Percentiles rank a stretch among this genome's conserved stretches.
Conservation (phyloP, 1,284 basidiomycete genomes). For the Amylostereum chailletii region DNA sequence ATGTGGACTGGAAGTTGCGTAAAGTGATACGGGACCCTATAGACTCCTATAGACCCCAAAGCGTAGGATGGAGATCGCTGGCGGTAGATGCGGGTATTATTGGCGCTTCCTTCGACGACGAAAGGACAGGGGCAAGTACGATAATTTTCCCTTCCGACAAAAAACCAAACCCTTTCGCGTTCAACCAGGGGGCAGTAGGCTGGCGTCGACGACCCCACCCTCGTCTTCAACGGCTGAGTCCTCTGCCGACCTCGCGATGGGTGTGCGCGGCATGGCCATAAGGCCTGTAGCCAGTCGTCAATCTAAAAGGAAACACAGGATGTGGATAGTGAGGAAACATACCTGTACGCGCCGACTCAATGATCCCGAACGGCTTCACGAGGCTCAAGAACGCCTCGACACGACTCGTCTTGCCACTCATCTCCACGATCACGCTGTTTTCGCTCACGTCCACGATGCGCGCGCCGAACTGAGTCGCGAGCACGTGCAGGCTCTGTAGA, state of each 20-base stretch:
- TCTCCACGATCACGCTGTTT: slow-evolving; percentile 90
- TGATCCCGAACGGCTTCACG: slow-evolving; percentile 87
- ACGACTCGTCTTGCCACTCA: slow-evolving; percentile 86
- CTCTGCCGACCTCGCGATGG: slow-evolving; percentile 61
- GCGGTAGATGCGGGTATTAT: too few species aligned
- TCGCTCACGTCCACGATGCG: slow-evolving; percentile 93
- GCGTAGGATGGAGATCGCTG: too few species aligned
- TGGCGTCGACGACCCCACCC: slow-evolving; percentile 66
- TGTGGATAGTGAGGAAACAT: slow-evolving; percentile 17
- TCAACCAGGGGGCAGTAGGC: slow-evolving; percentile 86
- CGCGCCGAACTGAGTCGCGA: slow-evolving; percentile 87
- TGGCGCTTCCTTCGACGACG: too few species aligned
- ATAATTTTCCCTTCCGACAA: too few species aligned
- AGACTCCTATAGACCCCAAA: too few species aligned
- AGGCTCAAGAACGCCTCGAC: slow-evolving; percentile 92
- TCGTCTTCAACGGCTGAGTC: slow-evolving; percentile 47
- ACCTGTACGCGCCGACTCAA: slow-evolving; percentile 92
- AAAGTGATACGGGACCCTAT: too few species aligned
- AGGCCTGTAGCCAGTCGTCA: slow-evolving; percentile 43
- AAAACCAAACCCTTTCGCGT: background rate
- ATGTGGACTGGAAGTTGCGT: too few species aligned
- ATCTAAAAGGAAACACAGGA: slow-evolving; percentile 4
- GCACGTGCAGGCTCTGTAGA: slow-evolving; percentile 77
- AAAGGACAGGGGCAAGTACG: too few species aligned
- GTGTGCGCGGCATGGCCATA: slow-evolving; percentile 96